Evolutionary conservation across 345 rosid genomes (phyloP), one percentile per base, ranked within the genome.

Genomic region (Brassica cretica): DNA sequence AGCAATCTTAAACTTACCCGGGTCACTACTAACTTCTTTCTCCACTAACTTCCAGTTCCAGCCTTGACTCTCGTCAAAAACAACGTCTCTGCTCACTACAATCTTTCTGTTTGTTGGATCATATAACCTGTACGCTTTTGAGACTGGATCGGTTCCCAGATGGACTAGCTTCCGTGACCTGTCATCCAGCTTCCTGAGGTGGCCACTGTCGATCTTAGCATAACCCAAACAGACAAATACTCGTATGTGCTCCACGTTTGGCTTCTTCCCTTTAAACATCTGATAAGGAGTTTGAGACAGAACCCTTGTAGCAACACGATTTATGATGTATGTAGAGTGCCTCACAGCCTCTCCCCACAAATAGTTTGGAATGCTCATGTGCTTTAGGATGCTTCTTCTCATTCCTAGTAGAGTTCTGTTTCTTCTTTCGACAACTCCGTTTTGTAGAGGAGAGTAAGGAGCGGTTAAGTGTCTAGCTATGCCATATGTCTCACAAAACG

Each of bases 21-120:
- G 8, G 0, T 15, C 3, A 15, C 2, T 1, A 4, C 2, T 0
- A 0, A 0, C 2, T 1, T 1, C 56, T 49, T 4, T n/a, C 5
- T 5, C 7, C 8, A 0, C 15, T 1, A 2, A 15, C 15, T 53
- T 55, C 60, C 24, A 55, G 10, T 6, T 18, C 60, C 60, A 55
- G 0, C 10, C 21, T 6, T 53, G 3, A 0, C 1, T 55, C 7
- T 55, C 60, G 0, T 55, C 4, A 5, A 55, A 55, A 0, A 55
- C 4, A 2, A 55, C 60, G 2, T 55, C 60, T 2, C 60, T 8
- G 6, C 24, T 55, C 1, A 55, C 25, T 2, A 53, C 9, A 0
- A 53, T 15, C 7, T 2, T 5, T 6, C 4, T 1, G 0, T 1
- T 6, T 0, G 1, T 5, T 0, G 59, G 59, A 53, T 53, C 59